Evolutionary conservation across 768 basidiomycete genomes (phyloP).

Genomic region (Psilocybe cubensis): DNA sequence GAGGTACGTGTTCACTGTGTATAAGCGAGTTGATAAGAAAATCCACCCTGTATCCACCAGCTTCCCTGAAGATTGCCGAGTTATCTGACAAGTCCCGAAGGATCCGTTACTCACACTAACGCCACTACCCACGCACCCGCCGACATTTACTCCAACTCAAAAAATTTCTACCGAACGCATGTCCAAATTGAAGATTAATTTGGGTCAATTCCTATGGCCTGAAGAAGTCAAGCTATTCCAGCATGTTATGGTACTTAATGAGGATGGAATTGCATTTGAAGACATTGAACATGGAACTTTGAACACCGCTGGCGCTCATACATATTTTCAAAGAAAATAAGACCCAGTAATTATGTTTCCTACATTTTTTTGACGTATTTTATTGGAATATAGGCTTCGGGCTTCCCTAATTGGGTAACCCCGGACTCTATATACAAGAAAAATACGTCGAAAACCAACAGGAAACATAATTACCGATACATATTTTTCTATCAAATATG

Average conservation of each 20-base stretch:
- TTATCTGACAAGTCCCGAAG: slow-evolving; percentile 11
- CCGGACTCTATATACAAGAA: no score
- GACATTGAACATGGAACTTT: slow-evolving; percentile 15
- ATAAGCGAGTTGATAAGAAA: slow-evolving; percentile 23
- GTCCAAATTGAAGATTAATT: slow-evolving; percentile 12
- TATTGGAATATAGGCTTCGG: no score
- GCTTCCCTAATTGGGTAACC: no score
- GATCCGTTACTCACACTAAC: slow-evolving; percentile 27
- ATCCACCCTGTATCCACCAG: slow-evolving; percentile 28
- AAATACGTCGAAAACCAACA: no score
- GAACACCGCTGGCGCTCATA: no score
- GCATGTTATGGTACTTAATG: slow-evolving; percentile 17
- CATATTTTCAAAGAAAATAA: no score
- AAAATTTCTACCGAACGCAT: slow-evolving; percentile 23
- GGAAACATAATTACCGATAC: no score
- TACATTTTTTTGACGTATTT: no score
- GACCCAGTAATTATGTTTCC: no score
- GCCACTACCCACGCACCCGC: slow-evolving; percentile 14
- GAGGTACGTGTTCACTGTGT: slow-evolving; percentile 9
- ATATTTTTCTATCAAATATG: no score
- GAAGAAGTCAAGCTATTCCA: slow-evolving; percentile 37
- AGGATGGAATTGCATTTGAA: slow-evolving; percentile 15
- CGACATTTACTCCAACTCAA: slow-evolving; percentile 22
- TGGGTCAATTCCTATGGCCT: slow-evolving; percentile 17
- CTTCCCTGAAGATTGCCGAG: slow-evolving; percentile 11